Evolutionary conservation across 768 basidiomycete genomes (phyloP).

Genomic region (Boletus tomentosulus): DNA sequence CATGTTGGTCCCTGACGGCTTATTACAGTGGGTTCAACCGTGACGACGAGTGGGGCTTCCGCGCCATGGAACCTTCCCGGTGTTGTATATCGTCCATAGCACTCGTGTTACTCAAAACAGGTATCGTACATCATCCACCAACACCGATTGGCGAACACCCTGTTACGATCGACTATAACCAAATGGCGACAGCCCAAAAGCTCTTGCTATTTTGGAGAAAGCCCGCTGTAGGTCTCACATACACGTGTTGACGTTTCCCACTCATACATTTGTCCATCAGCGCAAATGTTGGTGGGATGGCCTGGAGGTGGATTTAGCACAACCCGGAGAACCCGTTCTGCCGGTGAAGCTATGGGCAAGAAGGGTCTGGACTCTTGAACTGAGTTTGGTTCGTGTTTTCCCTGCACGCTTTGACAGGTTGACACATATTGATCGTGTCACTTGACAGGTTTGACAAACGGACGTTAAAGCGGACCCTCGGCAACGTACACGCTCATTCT

Average conservation of each 20-base stretch:
- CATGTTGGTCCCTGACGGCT: constrained; percentile 8
- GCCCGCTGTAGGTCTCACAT: constrained; percentile 75
- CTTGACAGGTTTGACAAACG: constrained; percentile 16
- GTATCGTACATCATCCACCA: constrained; percentile 70
- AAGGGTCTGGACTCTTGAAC: constrained; percentile 96
- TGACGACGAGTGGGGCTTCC: constrained; percentile 97
- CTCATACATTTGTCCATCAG: constrained; percentile 37
- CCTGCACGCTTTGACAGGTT: neutral
- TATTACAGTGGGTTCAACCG: constrained; percentile 78
- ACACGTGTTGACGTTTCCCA: neutral
- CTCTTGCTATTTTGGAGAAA: constrained; percentile 97
- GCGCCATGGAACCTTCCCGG: constrained; percentile 90
- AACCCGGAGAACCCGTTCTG: constrained; percentile 46
- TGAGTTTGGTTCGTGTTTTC: constrained; percentile 68
- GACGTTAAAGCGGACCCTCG: neutral
- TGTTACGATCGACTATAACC: constrained; percentile 82
- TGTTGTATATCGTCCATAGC: constrained; percentile 99
- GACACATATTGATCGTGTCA: neutral
- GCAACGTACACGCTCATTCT: constrained; percentile 4
- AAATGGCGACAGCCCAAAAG: constrained; percentile 98
- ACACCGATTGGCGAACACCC: constrained; percentile 55
- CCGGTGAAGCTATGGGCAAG: constrained; percentile 92
- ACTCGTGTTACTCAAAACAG: constrained; percentile 94
- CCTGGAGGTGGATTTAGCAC: constrained; percentile 79
- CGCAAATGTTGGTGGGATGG: constrained; percentile 99